Evolutionary conservation across 305 asterid species (phyloP).

Genomic region (Fraxinus paxiana): DNA sequence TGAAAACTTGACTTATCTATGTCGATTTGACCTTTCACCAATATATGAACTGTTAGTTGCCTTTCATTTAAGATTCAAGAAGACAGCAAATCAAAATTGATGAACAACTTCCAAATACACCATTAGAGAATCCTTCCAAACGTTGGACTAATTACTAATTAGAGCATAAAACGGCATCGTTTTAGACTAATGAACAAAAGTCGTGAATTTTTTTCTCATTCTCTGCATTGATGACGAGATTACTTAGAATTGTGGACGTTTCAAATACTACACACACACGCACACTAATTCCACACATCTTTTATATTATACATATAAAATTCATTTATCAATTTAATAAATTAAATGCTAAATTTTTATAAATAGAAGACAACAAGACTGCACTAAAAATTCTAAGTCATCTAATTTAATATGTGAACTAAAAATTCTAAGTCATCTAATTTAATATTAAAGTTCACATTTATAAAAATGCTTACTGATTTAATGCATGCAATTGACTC

Average conservation of each 20-base stretch:
- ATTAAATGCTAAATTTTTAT: too few species aligned
- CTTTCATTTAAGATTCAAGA: constrained; percentile 1
- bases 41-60: constrained; percentile 1
- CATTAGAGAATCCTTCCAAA: neutral
- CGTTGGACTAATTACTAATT: neutral
- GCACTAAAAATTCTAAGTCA: neutral
- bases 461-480: too few species aligned
- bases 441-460: neutral
- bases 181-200: neutral
- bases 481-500: neutral
- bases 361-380: neutral
- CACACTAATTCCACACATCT: too few species aligned
- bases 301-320: too few species aligned
- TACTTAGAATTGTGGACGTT: neutral
- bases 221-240: neutral
- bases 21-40: neutral
- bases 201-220: neutral
- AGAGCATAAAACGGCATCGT: neutral
- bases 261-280: too few species aligned
- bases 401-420: neutral
- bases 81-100: neutral
- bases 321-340: too few species aligned
- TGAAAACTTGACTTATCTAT: constrained; percentile 5
- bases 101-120: neutral
- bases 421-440: neutral